Evolutionary conservation across 441 rosid species (phyloP).

Genomic region (Biscutella auriculata): DNA sequence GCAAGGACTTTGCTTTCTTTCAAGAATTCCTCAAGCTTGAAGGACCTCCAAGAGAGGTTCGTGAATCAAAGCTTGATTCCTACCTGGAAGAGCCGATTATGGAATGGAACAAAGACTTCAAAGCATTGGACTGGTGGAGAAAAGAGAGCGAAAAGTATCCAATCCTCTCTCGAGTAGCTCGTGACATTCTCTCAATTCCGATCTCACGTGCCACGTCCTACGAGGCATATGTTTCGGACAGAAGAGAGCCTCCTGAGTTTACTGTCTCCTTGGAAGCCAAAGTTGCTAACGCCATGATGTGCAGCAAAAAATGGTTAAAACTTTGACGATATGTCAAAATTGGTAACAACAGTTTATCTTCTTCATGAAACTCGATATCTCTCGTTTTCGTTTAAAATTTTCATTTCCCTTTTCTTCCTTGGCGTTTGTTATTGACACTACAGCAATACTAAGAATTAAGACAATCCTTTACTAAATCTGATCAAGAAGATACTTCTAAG

Average conservation of each 20-base stretch:
- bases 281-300: constrained; percentile 16
- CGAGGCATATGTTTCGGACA: background rate
- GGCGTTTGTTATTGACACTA: too few relatives aligned
- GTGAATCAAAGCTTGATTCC: constrained; percentile 15
- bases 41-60: background rate
- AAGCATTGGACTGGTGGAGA: constrained; percentile 18
- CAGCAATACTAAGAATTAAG: too few relatives aligned
- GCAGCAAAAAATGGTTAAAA: constrained; percentile 10
- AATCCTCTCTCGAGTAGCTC: constrained; percentile 16
- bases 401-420: too few relatives aligned
- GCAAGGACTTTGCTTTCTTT: constrained; percentile 4
- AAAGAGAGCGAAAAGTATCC: constrained; percentile 18
- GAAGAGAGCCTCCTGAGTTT: constrained; percentile 15
- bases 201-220: constrained; percentile 11
- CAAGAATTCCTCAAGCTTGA: constrained; percentile 17
- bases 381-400: background rate
- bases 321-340: background rate
- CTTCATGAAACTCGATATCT: background rate
- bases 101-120: constrained; percentile 18
- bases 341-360: background rate
- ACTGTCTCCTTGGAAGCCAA: constrained; percentile 9
- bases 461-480: too few relatives aligned
- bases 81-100: constrained; percentile 12
- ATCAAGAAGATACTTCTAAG: too few relatives aligned
- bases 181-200: constrained; percentile 18